Evolutionary conservation across 2,329 filamentous ascomycete species (phyloP), one percentile per base, ranked within the genome.

Genomic region (Verticillium nubilum): DNA sequence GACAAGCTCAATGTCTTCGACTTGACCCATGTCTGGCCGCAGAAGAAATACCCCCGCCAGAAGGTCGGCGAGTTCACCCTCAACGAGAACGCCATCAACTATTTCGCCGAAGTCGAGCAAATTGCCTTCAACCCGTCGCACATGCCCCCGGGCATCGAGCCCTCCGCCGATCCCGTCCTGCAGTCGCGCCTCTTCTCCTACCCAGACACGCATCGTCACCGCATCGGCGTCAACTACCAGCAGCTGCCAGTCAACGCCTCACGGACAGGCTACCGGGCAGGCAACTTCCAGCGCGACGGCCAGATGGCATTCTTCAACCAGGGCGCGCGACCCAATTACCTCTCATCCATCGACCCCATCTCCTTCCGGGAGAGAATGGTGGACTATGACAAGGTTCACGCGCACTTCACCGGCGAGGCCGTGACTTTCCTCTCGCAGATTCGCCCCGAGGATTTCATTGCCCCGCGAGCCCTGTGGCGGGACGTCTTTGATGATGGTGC

Each of bases 51-150:
- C 29, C 87, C 87, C 2, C 75, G 87, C 9, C 77, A 82, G n/a
- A 80, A 77, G 54, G 77, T 90, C 56, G 87, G 86, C 52, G 80
- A 81, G 61, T 73, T 90, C 59, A 87, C 82, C 0, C 78, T 90
- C 17, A 88, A 88, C 72, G 78, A 80, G 69, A 90, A 89, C 67
- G 76, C 80, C 0, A 71, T 81, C 57, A 89, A 90, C 72, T 90
- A 89, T 74, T 89, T 89, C 67, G 78, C 81, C 50, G 87, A 91
- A 66, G 81, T 88, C 52, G 87, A 90, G 69, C 86, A 90, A 71
- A 81, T 84, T 0, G 83, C 85, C 0, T 90, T 90, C 66, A 86
- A 83, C 0, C 87, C 87, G 0, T 81, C 82, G 0, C 85, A 82
- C 60, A 75, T 90, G 70, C 83, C 88, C 0, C 86, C 86, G 0